These are phyloP conservation scores for Hyphopichia fennica DNA, from an alignment of 1,139 yeast species.

Conservation along the genomic window DNA sequence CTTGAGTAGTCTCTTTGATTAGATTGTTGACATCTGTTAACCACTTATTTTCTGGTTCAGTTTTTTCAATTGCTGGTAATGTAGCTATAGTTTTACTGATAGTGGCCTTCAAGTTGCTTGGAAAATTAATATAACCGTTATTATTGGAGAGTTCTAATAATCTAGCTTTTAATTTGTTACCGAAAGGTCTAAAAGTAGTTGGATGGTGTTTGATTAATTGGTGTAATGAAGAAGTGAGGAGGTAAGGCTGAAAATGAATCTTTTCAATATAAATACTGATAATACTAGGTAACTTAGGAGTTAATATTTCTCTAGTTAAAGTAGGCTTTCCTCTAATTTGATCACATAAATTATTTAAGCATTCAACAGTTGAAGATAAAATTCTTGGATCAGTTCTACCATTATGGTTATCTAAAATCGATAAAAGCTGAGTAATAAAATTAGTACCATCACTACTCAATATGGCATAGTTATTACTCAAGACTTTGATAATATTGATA, in stretches of 20 bases:
- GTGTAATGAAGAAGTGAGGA: slow-evolving; percentile 50
- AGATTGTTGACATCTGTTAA: slow-evolving; percentile 33
- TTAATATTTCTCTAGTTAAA: slow-evolving; percentile 77
- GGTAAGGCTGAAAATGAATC: slow-evolving; percentile 37
- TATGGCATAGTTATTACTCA: slow-evolving; percentile 52
- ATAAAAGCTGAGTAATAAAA: slow-evolving; percentile 55
- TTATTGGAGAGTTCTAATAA: slow-evolving; percentile 37
- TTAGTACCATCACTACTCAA: slow-evolving; percentile 59
- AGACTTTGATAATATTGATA: slow-evolving; percentile 51
- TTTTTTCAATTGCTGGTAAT: slow-evolving; percentile 56
- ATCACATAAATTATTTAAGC: slow-evolving; percentile 49
- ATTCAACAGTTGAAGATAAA: slow-evolving; percentile 50
- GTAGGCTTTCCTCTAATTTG: slow-evolving; percentile 79
- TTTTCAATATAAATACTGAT: slow-evolving; percentile 54
- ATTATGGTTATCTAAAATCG: slow-evolving; percentile 55
- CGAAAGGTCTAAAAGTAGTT: slow-evolving; percentile 80
- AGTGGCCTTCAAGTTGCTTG: slow-evolving; percentile 34
- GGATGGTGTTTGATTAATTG: slow-evolving; percentile 58
- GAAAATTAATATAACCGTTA: slow-evolving; percentile 28
- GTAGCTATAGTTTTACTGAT: slow-evolving; percentile 57
- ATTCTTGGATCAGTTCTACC: slow-evolving; percentile 39
- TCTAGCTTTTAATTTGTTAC: slow-evolving; percentile 55
- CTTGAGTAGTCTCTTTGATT: slow-evolving; percentile 50
- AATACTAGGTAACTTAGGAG: slow-evolving; percentile 72
- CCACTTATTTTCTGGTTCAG: slow-evolving; percentile 53